A percentile compares a stretch with the other conserved stretches of the same genome.
These are phyloP conservation scores for Beauveria varroae DNA, from an alignment of 2,329 filamentous ascomycete genomes.

Conservation along the genomic window DNA sequence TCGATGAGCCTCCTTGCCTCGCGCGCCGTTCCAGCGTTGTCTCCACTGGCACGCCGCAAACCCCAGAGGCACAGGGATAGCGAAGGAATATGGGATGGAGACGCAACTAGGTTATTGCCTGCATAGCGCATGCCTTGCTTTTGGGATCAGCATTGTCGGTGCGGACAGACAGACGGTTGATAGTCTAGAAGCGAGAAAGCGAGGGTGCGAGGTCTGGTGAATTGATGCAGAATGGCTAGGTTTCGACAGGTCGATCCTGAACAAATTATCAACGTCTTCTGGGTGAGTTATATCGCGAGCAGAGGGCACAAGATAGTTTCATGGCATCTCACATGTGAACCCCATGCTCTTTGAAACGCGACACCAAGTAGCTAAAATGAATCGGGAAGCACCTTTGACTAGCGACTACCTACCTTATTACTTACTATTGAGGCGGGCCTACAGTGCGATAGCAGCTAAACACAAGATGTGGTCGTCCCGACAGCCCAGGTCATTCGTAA, in stretches of 20 bases:
- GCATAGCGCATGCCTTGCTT: neutral
- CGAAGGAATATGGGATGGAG: neutral
- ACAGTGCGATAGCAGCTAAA: too few species aligned
- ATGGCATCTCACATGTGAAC: too few species aligned
- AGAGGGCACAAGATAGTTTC: too few species aligned
- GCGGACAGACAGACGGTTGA: neutral
- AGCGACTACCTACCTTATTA: too few species aligned
- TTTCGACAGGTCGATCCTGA: neutral
- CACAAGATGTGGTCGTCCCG: too few species aligned
- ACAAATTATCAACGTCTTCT: too few species aligned
- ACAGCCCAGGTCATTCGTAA: too few species aligned
- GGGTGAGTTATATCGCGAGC: too few species aligned
- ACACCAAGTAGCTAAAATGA: too few species aligned
- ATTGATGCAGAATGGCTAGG: neutral
- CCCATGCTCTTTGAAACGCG: too few species aligned
- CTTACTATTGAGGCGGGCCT: too few species aligned
- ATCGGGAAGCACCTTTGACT: too few species aligned
- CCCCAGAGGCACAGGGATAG: neutral
- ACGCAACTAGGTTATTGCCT: neutral
- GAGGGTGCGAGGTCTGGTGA: neutral
- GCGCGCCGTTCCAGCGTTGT: neutral
- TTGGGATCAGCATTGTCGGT: neutral
- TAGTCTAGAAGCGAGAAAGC: neutral
- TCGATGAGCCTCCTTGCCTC: neutral
- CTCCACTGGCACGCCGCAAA: neutral